These are phyloP conservation scores for Fagopyrum tataricum DNA, from an alignment of 148 eudicot species.

Conservation along the genomic window DNA sequence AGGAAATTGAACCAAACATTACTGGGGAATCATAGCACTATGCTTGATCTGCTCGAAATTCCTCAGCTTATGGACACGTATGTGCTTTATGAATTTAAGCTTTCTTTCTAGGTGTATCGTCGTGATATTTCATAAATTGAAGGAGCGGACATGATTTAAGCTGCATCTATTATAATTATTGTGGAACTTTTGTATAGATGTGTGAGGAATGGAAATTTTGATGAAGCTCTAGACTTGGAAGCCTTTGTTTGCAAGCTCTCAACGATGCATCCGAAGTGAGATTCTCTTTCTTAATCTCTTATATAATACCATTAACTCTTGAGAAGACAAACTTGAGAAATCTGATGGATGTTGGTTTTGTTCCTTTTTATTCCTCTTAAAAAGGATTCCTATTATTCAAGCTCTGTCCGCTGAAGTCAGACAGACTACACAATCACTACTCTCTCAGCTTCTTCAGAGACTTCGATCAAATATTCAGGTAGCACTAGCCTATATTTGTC, in stretches of 20 bases:
- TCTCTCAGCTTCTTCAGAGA: conserved; percentile 91
- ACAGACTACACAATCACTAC: conserved; percentile 90
- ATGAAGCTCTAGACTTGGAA: conserved; percentile 96
- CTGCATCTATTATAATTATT: neutral
- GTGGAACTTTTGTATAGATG: conserved; percentile 44
- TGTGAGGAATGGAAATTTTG: conserved; percentile 95
- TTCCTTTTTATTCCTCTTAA: conserved; percentile 11
- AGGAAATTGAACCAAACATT: conserved; percentile 95
- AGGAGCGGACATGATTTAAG: neutral
- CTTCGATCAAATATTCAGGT: conserved; percentile 95
- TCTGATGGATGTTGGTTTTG: conserved; percentile 6
- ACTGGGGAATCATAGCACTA: conserved; percentile 84
- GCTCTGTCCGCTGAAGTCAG: conserved; percentile 84
- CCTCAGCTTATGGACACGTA: conserved; percentile 99
- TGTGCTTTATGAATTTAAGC: conserved; percentile 22
- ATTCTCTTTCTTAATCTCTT: conserved; percentile 17
- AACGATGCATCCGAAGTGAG: conserved; percentile 98
- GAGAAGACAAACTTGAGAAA: conserved; percentile 1
- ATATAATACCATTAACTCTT: neutral
- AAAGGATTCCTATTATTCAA: conserved; percentile 76
- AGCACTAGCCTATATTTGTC: neutral
- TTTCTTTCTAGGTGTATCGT: neutral
- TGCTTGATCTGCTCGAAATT: conserved; percentile 99
- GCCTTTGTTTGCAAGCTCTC: conserved; percentile 87
- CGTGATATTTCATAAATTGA: conserved; percentile 3